Conservation (phyloP, 148 eudicot genomes). For the Rhododendron henanense region DNA sequence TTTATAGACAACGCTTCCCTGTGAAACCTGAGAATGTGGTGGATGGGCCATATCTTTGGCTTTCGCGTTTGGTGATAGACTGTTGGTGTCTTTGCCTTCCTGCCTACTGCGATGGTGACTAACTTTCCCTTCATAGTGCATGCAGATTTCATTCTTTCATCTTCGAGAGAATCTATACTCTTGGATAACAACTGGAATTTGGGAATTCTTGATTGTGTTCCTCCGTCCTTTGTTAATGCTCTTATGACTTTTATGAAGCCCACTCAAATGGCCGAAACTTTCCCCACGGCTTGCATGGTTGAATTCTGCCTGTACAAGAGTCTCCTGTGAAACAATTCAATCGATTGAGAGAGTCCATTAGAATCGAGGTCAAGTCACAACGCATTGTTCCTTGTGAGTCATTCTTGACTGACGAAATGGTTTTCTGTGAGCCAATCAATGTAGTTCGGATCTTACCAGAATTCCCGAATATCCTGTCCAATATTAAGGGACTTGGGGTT, state of each 20-base stretch:
- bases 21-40: conserved; percentile 29
- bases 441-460: conserved; percentile 3
- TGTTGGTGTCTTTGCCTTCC: conserved; percentile 40
- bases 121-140: conserved; percentile 49
- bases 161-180: conserved; percentile 39
- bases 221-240: too few relatives aligned
- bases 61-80: conserved; percentile 39
- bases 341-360: conserved; percentile 23
- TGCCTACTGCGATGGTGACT: conserved; percentile 45
- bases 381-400: conserved; percentile 37
- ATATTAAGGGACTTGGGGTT: background rate
- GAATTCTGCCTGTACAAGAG: conserved; percentile 15
- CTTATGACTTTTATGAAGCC: too few relatives aligned
- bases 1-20: conserved; percentile 40
- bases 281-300: too few relatives aligned
- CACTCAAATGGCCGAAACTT: too few relatives aligned
- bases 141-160: conserved; percentile 46
- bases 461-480: conserved; percentile 8
- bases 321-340: conserved; percentile 31
- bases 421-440: conserved; percentile 11
- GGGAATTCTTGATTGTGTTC: conserved; percentile 16
- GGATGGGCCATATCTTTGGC: conserved; percentile 35
- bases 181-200: conserved; percentile 40
- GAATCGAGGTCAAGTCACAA: conserved; percentile 7
- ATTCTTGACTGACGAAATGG: conserved; percentile 8